A percentile compares a stretch with the other conserved stretches of the same genome.
phyloP scores from a whole-genome alignment of 2,329 filamentous ascomycete genomes.

The Clarireedia hainanense region DNA sequence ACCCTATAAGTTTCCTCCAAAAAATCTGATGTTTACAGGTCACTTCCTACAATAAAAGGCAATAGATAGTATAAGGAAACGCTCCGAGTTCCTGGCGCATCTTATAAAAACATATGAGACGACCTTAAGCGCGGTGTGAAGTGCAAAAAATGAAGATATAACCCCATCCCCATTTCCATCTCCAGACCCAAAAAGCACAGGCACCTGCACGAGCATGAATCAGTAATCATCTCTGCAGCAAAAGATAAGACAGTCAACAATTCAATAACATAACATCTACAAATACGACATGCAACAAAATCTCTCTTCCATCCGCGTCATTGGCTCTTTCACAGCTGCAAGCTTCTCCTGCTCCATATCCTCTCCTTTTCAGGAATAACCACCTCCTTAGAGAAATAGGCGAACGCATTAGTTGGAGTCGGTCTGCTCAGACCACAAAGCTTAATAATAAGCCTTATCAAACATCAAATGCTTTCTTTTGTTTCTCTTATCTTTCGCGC shows the following conservation, averaged over 20 bases:
- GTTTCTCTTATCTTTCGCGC: too few relatives aligned
- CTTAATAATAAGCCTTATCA: too few relatives aligned
- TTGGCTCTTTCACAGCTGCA: neutral
- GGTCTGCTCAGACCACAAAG: neutral
- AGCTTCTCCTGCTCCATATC: neutral
- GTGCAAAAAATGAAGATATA: too few relatives aligned
- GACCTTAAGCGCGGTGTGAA: too few relatives aligned
- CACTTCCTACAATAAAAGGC: too few relatives aligned
- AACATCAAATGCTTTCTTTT: too few relatives aligned
- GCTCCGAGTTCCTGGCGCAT: too few relatives aligned
- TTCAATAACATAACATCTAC: conserved; percentile 6
- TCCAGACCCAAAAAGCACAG: neutral
- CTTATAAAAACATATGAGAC: too few relatives aligned
- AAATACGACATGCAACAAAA: conserved; percentile 3
- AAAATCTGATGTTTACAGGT: too few relatives aligned
- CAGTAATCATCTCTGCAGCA: neutral
- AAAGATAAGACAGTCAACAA: neutral
- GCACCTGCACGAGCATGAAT: too few relatives aligned
- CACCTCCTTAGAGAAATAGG: neutral
- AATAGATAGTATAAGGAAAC: too few relatives aligned
- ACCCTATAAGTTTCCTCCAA: too few relatives aligned
- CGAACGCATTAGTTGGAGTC: neutral
- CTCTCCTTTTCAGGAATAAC: neutral
- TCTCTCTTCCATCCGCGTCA: neutral
- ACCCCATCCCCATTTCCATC: neutral